A percentile compares a stretch with the other conserved stretches of the same genome.
Evolutionary conservation across 305 asterid genomes (phyloP).

Genomic region (Fraxinus latifolia): DNA sequence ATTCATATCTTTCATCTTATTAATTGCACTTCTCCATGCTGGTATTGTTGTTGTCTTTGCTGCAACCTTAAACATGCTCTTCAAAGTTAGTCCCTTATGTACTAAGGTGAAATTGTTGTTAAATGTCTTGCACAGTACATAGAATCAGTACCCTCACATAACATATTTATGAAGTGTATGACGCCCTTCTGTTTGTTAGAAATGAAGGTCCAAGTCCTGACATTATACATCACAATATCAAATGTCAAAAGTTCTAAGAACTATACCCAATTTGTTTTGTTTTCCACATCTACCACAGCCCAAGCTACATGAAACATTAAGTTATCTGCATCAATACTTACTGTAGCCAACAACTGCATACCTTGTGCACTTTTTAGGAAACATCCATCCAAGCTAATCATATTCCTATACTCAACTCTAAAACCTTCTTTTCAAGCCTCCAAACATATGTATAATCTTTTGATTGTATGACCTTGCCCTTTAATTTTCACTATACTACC

Average conservation of each 20-base stretch:
- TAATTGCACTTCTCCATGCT: no score
- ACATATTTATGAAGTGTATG: background rate
- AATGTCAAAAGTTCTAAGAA: background rate
- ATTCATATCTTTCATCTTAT: background rate
- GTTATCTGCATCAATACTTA: background rate
- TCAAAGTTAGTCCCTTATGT: background rate
- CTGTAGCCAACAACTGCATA: background rate
- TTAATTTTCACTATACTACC: background rate
- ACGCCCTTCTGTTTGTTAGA: no score
- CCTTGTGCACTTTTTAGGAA: background rate
- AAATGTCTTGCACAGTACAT: background rate
- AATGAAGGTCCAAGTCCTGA: background rate
- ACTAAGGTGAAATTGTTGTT: background rate
- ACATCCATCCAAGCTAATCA: background rate
- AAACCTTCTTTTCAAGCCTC: no score
- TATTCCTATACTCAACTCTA: no score
- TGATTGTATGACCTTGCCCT: background rate
- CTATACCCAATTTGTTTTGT: background rate
- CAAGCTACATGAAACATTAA: background rate
- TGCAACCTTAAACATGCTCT: background rate
- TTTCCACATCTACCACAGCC: background rate
- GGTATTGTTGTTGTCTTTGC: background rate
- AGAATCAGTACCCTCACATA: background rate
- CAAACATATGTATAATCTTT: no score
- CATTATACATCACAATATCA: background rate